phyloP scores from a whole-genome alignment of 305 asterid species.

The Plantago coronopus region DNA sequence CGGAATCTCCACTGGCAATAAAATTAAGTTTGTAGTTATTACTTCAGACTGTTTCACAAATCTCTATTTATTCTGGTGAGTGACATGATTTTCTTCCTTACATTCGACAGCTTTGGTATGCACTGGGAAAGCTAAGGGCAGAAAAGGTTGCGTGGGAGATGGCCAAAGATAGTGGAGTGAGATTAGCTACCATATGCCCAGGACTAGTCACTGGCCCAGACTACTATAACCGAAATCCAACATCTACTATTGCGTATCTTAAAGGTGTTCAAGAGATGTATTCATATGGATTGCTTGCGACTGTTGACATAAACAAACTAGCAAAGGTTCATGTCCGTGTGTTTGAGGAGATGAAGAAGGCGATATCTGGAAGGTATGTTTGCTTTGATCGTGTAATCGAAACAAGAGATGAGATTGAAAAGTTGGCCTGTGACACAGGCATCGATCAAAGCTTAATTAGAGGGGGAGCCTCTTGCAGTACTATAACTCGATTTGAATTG shows the following conservation, averaged over 20 bases:
- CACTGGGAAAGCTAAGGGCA: conserved; percentile 81
- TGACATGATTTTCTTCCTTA: conserved; percentile 1
- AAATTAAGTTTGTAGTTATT: too few species aligned
- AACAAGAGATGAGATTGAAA: conserved; percentile 44
- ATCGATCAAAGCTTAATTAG: conserved; percentile 20
- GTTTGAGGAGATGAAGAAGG: conserved; percentile 68
- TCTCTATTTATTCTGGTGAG: not conserved
- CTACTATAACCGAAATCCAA: conserved; percentile 44
- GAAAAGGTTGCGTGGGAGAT: conserved; percentile 74
- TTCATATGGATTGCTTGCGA: conserved; percentile 53
- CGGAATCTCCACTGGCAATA: too few species aligned
- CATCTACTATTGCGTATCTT: conserved; percentile 72
- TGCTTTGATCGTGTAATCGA: conserved; percentile 57
- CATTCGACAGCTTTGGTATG: conserved; percentile 78
- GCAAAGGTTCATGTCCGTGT: conserved; percentile 72
- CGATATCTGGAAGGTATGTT: conserved; percentile 55
- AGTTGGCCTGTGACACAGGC: conserved; percentile 50
- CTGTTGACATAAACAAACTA: conserved; percentile 44
- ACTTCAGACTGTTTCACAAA: too few species aligned
- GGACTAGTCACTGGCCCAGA: conserved; percentile 80
- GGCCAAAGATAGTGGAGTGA: conserved; percentile 48
- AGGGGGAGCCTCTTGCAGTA: conserved; percentile 34
- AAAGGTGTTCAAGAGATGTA: conserved; percentile 80
- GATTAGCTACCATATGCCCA: conserved; percentile 68
- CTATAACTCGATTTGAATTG: conserved; percentile 31